These are phyloP conservation scores for Lactifluus volemus DNA, from an alignment of 768 basidiomycete species.

Conservation along the genomic window DNA sequence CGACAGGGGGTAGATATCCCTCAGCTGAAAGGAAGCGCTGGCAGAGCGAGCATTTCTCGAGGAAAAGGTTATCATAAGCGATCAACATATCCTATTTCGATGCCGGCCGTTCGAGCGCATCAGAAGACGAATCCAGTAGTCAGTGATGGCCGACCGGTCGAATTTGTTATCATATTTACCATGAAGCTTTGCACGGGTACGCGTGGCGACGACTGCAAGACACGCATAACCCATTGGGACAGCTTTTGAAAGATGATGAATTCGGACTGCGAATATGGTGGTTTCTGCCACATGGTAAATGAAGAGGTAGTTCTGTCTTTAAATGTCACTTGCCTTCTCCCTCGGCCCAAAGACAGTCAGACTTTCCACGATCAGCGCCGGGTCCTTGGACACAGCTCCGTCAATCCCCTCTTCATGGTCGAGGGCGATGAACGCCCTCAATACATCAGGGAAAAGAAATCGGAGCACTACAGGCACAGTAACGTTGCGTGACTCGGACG, in stretches of 20 bases:
- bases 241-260: slow-evolving; percentile 56
- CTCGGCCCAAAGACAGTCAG: slow-evolving; percentile 65
- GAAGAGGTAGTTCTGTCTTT: neutral
- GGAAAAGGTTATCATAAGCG: slow-evolving; percentile 54
- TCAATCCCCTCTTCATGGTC: slow-evolving; percentile 24
- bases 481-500: slow-evolving; percentile 15
- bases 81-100: slow-evolving; percentile 38
- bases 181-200: slow-evolving; percentile 47
- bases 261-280: slow-evolving; percentile 60
- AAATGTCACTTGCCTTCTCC: slow-evolving; percentile 44
- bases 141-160: neutral
- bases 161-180: slow-evolving; percentile 28
- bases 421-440: slow-evolving; percentile 53
- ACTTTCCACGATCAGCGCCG: slow-evolving; percentile 46
- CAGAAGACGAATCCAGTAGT: neutral
- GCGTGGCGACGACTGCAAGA: slow-evolving; percentile 45
- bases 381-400: slow-evolving; percentile 1
- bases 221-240: slow-evolving; percentile 55
- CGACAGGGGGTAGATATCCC: slow-evolving; percentile 65
- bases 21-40: slow-evolving; percentile 59
- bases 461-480: slow-evolving; percentile 39
- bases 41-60: slow-evolving; percentile 51
- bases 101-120: slow-evolving; percentile 2
- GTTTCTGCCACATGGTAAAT: slow-evolving; percentile 35
- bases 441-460: slow-evolving; percentile 54